Conservation (phyloP, 352 stramenopile genomes). For the Pythium sp. region DNA sequence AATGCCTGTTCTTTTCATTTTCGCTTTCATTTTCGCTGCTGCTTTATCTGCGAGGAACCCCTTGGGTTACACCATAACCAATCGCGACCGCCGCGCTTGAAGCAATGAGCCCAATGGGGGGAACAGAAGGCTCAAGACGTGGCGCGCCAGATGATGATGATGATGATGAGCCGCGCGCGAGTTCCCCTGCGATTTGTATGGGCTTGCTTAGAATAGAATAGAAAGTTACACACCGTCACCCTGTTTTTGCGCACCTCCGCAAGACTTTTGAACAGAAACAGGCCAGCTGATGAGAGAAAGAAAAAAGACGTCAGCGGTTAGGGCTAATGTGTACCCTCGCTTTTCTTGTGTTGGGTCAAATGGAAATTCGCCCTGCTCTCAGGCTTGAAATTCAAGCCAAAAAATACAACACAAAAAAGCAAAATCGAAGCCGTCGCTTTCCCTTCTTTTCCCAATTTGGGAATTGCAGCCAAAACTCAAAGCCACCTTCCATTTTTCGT, state of each 20-base stretch:
- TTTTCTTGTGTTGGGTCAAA: background rate
- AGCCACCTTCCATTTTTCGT: background rate
- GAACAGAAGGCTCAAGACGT: background rate
- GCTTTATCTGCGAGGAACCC: background rate
- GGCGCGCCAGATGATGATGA: background rate
- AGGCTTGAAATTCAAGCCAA: background rate
- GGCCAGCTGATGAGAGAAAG: background rate
- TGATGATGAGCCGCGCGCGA: background rate
- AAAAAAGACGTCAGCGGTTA: background rate
- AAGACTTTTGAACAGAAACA: slow-evolving; percentile 8
- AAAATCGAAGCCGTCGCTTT: background rate
- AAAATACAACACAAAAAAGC: background rate
- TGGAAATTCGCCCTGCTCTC: background rate
- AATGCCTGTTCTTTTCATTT: background rate
- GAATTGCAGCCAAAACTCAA: background rate
- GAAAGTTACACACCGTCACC: background rate
- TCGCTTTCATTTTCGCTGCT: background rate
- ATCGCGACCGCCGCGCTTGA: background rate
- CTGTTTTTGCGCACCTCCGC: background rate
- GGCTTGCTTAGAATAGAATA: background rate
- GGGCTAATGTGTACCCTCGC: too few species aligned
- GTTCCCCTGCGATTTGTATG: slow-evolving; percentile 6
- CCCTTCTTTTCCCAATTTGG: too few species aligned
- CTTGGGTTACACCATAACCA: background rate
- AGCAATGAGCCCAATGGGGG: background rate